phyloP scores from a whole-genome alignment of 805 yeast genomes.

The Metschnikowia continentalis region DNA sequence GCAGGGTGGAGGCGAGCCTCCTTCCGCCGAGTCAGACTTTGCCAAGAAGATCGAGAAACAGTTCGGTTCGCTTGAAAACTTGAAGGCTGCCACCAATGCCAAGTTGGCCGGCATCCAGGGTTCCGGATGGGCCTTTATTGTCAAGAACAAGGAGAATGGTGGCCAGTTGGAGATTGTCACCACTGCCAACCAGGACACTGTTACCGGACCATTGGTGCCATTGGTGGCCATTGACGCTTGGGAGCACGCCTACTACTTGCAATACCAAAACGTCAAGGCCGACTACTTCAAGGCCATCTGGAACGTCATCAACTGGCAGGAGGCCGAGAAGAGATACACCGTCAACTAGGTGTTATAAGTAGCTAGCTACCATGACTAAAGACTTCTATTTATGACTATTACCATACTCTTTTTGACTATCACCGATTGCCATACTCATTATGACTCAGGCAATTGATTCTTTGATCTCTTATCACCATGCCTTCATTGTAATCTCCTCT shows the following conservation, averaged over 20 bases:
- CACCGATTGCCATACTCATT: too few relatives aligned
- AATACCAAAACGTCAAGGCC: constrained; percentile 48
- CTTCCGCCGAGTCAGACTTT: constrained; percentile 26
- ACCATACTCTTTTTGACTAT: too few relatives aligned
- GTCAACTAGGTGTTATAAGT: constrained; percentile 10
- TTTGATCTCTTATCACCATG: not conserved
- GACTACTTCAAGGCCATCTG: constrained; percentile 49
- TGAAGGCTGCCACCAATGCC: constrained; percentile 37
- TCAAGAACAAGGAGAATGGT: constrained; percentile 43
- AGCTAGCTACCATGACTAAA: not conserved
- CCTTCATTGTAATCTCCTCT: not conserved
- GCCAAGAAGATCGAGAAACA: constrained; percentile 37
- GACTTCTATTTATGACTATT: not conserved
- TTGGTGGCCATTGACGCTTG: constrained; percentile 51
- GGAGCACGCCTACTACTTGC: constrained; percentile 54
- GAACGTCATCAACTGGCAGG: constrained; percentile 49
- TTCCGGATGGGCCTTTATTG: constrained; percentile 52
- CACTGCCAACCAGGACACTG: constrained; percentile 47
- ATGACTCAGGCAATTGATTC: not conserved
- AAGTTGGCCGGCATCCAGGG: constrained; percentile 49
- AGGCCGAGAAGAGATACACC: constrained; percentile 44
- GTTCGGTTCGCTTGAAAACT: constrained; percentile 43
- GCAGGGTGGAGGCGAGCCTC: constrained; percentile 37
- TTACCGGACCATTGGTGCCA: constrained; percentile 40
- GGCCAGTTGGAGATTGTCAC: constrained; percentile 41